Evolutionary conservation across 371 early-diverging fungal genomes (phyloP).

Genomic region (Rhizopus arrhizus): DNA sequence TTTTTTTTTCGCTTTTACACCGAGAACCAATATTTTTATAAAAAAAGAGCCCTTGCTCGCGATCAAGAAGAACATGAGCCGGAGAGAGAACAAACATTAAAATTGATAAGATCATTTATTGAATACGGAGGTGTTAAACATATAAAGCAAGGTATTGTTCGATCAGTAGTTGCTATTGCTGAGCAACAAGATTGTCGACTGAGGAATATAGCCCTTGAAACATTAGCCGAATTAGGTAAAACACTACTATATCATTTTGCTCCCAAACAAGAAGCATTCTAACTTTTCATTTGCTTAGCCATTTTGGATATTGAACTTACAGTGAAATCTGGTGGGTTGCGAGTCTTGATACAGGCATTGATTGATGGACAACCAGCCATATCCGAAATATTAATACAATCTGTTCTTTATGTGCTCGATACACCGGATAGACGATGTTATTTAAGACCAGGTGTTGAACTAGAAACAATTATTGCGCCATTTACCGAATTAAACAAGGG

Average conservation of each 20-base stretch:
- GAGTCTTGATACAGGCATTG: slow-evolving; percentile 69
- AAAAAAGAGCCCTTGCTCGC: slow-evolving; percentile 59
- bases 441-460: slow-evolving; percentile 77
- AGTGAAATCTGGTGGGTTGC: slow-evolving; percentile 71
- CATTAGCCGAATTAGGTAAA: slow-evolving; percentile 78
- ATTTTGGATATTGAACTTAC: slow-evolving; percentile 64
- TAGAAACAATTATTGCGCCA: slow-evolving; percentile 72
- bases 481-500: slow-evolving; percentile 77
- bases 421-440: slow-evolving; percentile 65
- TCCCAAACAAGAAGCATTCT: background rate
- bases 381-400: slow-evolving; percentile 63
- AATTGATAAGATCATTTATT: slow-evolving; percentile 69
- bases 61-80: slow-evolving; percentile 66
- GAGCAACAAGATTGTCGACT: slow-evolving; percentile 80
- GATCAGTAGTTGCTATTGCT: slow-evolving; percentile 75
- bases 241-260: background rate
- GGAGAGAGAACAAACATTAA: slow-evolving; percentile 78
- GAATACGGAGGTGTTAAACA: slow-evolving; percentile 65
- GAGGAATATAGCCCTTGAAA: slow-evolving; percentile 74
- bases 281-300: slow-evolving; percentile 22
- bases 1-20: background rate
- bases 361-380: slow-evolving; percentile 74
- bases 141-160: slow-evolving; percentile 68
- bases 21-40: too few relatives aligned
- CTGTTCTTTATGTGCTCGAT: slow-evolving; percentile 76